Conservation (phyloP, 208 protist species). For the Spongospora subterranea region DNA sequence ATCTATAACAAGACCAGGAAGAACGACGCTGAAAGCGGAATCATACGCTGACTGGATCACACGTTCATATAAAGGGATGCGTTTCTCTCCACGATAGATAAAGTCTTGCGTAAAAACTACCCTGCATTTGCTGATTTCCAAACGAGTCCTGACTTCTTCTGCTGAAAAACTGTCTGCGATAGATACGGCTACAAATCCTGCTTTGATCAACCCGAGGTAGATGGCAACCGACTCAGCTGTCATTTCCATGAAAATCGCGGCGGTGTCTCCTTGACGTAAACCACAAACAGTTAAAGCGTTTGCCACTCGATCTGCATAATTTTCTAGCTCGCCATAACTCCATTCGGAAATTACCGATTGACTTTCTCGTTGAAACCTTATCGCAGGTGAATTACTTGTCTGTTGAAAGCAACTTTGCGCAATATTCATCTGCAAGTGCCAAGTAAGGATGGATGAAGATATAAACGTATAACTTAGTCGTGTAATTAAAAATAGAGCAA, state of each 20-base stretch:
- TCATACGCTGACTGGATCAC: not conserved
- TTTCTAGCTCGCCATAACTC: not conserved
- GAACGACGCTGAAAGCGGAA: not conserved
- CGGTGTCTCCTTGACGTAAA: not conserved
- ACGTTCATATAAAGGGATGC: slow-evolving; percentile 47
- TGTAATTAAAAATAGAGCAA: not conserved
- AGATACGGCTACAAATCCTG: slow-evolving; percentile 26
- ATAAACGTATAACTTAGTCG: no score
- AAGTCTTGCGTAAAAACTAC: slow-evolving; percentile 53
- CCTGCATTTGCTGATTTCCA: slow-evolving; percentile 31
- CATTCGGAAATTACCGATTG: not conserved
- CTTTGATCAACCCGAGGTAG: slow-evolving; percentile 58
- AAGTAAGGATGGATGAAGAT: no score
- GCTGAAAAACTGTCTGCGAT: slow-evolving; percentile 49
- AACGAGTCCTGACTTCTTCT: slow-evolving; percentile 35
- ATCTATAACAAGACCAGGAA: not conserved
- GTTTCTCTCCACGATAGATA: slow-evolving; percentile 26
- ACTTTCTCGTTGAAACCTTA: not conserved
- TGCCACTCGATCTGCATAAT: not conserved
- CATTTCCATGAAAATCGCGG: slow-evolving; percentile 59
- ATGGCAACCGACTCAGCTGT: slow-evolving; percentile 38
- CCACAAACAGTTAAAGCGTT: not conserved
- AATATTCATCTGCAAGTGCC: not conserved
- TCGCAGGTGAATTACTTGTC: not conserved
- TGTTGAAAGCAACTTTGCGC: not conserved